Base-by-base conservation (phyloP, 371 early-diverging fungal genomes). In the Paraphysoderma sedebokerense region DNA sequence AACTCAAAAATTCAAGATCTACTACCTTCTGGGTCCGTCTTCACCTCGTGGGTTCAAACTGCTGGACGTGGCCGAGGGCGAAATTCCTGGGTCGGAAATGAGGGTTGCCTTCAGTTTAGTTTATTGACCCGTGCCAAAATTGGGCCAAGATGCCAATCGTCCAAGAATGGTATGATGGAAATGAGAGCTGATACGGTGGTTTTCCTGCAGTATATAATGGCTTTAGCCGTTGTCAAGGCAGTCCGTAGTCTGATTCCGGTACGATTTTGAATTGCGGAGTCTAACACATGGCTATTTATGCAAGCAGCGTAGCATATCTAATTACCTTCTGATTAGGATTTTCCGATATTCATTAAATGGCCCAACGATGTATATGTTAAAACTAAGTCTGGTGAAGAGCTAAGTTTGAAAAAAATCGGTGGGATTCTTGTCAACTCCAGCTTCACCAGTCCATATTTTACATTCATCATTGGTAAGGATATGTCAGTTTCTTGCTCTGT, bases 281-380 rank as follows among this genome's bases (percentile, higher is more conserved):
- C 42, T 17, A n/a, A n/a, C n/a, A n/a, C n/a, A n/a, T n/a, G n/a
- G n/a, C n/a, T n/a, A n/a, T n/a, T n/a, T n/a, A n/a, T n/a, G n/a
- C n/a, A 89, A 83, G 58, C 78, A 77, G 44, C 63, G 62, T 39
- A 3, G 17, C 41, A n/a, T 30, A n/a, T 19, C 30, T 6, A 5
- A 34, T 26, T 19, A 17, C 27, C 33, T 15, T n/a, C 20, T 17
- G 3, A n/a, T 13, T 37, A 61, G 56, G 61, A 77, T 13, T 53
- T 88, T 4, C 85, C 87, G 0, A 54, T 96, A 44, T 70, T 72
- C 31, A 59, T 96, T 30, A 96, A 96, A 59, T 96, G 97, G 97
- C 97, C 97, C 13, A 96, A 93, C 52, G 97, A 96, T 56, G 69
- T 96, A 17, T 92, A 95, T 58, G 73, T 70, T 0, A 60, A 73